Evolutionary conservation across 306 rosid species (phyloP), one percentile per base, ranked within the genome.

Genomic region (Arachis stenosperma): DNA sequence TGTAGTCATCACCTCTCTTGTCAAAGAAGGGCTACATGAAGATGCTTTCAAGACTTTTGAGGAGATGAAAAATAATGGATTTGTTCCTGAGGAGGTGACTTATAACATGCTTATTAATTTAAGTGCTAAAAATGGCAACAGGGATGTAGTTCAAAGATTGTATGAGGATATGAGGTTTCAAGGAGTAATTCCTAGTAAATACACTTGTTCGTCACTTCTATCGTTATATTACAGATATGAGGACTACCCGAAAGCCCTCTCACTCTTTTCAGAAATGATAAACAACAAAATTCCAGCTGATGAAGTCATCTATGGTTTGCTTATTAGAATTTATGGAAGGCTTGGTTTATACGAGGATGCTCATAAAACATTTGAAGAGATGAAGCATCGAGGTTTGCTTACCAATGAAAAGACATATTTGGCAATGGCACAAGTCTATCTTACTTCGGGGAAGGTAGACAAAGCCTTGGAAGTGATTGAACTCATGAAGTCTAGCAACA

Each of bases 351-450:
- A 84, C 41, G 86, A 88, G 73, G 97, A 94, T 73, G 98, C 98
- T 52, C 89, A 72, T 77, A 84, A 75, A 48, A 83, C 92, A 47
- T 91, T 94, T 80, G 82, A 81, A 75, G 93, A 91, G 87, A 87
- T 84, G 80, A 81, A 86, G 76, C 87, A 75, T 52, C 80, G 75
- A 54, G 88, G 94, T 69, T 70, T 88, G 62, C 97, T 94, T 59
- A 89, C 86, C 62, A 86, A 83, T 80, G 94, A 90, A 73, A 94
- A 94, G 81, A 94, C 97, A 4, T 88, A 86, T 73, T 86, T 94
- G 77, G 88, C 98, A 63, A 94, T 94, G 97, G 86, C 98, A 50
- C 98, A 91, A 85, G 98, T 94, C 65, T 90, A 86, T 81, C 94
- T 94, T 73, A 78, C 59, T 69, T 79, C 97, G 50, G 90, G 96